phyloP scores from a whole-genome alignment of 2,329 filamentous ascomycete genomes.

The Trichocomaceae sp. region DNA sequence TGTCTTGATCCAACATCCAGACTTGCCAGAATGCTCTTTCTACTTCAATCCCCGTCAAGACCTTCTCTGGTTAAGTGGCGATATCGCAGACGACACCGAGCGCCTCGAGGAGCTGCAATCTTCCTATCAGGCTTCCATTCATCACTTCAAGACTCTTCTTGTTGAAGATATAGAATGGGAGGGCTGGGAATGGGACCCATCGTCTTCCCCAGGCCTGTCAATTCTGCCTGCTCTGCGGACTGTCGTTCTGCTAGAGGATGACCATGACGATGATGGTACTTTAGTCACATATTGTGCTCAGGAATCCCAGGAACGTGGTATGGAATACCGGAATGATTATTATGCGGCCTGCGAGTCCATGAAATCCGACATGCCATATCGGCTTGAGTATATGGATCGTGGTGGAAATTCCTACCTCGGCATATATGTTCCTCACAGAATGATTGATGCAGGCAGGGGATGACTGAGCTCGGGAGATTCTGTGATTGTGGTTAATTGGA shows the following conservation, averaged over 20 bases:
- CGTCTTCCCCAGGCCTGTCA: neutral
- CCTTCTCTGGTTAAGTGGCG: neutral
- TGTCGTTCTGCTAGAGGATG: neutral
- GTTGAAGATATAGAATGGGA: neutral
- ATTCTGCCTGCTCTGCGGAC: neutral
- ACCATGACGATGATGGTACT: neutral
- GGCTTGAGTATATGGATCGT: neutral
- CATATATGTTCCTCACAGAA: too few relatives aligned
- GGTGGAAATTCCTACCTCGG: neutral
- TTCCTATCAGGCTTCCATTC: neutral
- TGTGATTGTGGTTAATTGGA: too few relatives aligned
- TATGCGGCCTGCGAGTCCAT: neutral
- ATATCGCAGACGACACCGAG: neutral
- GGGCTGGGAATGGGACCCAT: neutral
- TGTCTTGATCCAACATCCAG: neutral
- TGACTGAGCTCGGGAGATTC: too few relatives aligned
- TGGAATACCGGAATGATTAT: neutral
- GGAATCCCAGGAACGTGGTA: neutral
- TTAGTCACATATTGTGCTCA: neutral
- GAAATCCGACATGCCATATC: neutral
- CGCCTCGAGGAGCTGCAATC: neutral
- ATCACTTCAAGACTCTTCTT: neutral
- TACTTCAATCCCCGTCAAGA: slow-evolving; percentile 2
- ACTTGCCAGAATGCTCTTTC: neutral
- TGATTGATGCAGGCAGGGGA: too few relatives aligned